Evolutionary conservation across 2,329 filamentous ascomycete genomes (phyloP).

Genomic region (Aspergillus viridinutans): DNA sequence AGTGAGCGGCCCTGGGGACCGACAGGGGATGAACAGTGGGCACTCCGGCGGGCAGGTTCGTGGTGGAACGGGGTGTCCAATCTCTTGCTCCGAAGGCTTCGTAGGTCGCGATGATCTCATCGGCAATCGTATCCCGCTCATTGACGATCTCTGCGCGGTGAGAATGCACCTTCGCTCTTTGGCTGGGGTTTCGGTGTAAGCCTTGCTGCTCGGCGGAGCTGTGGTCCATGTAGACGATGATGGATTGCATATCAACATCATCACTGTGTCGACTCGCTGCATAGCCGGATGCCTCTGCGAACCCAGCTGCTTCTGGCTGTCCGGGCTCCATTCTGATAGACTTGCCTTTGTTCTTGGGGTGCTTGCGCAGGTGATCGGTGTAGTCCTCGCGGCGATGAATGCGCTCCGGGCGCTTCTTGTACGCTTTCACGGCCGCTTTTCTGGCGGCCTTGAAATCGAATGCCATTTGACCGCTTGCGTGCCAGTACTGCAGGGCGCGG

Average conservation of each 20-base stretch:
- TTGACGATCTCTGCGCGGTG: background rate
- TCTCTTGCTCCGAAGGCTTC: background rate
- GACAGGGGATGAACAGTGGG: background rate
- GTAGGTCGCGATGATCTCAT: slow-evolving; percentile 1
- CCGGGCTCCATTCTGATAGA: background rate
- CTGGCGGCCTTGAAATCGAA: slow-evolving; percentile 9
- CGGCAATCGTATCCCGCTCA: background rate
- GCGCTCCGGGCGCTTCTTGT: slow-evolving; percentile 5
- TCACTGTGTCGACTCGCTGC: background rate
- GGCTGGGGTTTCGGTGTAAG: background rate
- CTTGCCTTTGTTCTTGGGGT: background rate
- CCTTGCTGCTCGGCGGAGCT: background rate
- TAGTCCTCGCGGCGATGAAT: background rate
- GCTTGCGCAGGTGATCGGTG: background rate
- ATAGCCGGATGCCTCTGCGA: background rate
- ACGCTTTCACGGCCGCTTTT: slow-evolving; percentile 18
- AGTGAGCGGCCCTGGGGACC: background rate
- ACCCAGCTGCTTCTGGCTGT: background rate
- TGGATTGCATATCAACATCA: background rate
- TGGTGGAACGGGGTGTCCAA: background rate
- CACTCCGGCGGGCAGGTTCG: background rate
- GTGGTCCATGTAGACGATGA: slow-evolving; percentile 2
- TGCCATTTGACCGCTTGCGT: slow-evolving; percentile 14
- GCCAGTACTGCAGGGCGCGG: slow-evolving; percentile 6
- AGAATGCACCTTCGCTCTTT: background rate